Evolutionary conservation across 768 basidiomycete genomes (phyloP), one percentile per base, ranked within the genome.

Genomic region (Rhodotorula paludigena): DNA sequence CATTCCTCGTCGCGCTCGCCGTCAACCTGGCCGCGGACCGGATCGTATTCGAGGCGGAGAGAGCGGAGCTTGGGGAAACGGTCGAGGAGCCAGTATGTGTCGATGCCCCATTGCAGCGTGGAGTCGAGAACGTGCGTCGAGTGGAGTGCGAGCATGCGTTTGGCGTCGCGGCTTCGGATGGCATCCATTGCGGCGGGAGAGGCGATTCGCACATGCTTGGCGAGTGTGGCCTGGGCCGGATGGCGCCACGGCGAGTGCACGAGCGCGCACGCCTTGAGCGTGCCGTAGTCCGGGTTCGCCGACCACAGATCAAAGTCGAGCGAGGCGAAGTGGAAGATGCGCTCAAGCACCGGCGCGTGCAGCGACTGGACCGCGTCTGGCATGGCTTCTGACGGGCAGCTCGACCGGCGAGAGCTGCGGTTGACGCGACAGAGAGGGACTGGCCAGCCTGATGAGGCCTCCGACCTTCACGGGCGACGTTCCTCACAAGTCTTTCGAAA

Each of bases 1-100:
- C 67, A 68, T 18, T 68, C 62, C 25, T 63, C 67, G 53, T 68
- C 67, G 32, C 67, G 33, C n/a, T 68, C 57, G 14, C 67, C 62
- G 53, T 63, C 67, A 20, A 23, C 6, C 0, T 12, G 15, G 12
- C 67, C 67, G 5, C 62, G 53, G 18, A 55, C 12, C 20, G 62
- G 62, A n/a, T 68, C 67, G 33, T 68, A 68, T 11, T 48, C 48
- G 38, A 68, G 47, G 20, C 53, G 32, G 57, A 68, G 60, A 30
- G 57, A 57, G 32, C 33, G 54, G n/a, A 68, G 52, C 7, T 44
- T 32, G 11, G 52, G 44, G 53, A 68, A 54, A 21, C 67, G 57
- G 60, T 68, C 67, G 28, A 68, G 48, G 42, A 60, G 39, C 67
- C 67, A 68, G 57, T 68, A 68, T 30, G 44, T 54, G 53, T 68